These are phyloP conservation scores for Trichoderma cornu-damae DNA, from an alignment of 2,329 filamentous ascomycete species.

Conservation along the genomic window DNA sequence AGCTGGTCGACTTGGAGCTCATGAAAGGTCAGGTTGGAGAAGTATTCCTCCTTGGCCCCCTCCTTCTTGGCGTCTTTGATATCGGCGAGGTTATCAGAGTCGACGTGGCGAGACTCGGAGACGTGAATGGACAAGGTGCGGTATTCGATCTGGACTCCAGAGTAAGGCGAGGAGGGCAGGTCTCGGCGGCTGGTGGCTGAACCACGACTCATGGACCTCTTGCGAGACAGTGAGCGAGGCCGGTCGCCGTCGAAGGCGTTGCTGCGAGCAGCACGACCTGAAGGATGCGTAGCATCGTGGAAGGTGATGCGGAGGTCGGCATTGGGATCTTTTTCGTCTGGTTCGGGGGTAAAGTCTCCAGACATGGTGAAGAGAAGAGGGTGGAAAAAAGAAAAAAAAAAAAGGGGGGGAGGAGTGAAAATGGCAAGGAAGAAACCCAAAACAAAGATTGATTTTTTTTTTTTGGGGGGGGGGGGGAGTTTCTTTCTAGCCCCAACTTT, in stretches of 20 bases:
- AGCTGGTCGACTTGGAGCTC: slow-evolving; percentile 32
- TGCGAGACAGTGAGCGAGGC: slow-evolving; percentile 24
- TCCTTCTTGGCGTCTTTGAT: slow-evolving; percentile 31
- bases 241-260: slow-evolving; percentile 15
- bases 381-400: too few relatives aligned
- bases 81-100: slow-evolving; percentile 23
- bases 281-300: slow-evolving; percentile 23
- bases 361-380: slow-evolving; percentile 20
- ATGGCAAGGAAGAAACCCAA: not conserved
- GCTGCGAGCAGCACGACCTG: slow-evolving; percentile 19
- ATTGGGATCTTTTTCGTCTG: slow-evolving; percentile 24
- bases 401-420: not conserved
- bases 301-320: slow-evolving; percentile 27
- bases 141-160: slow-evolving; percentile 37
- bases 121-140: slow-evolving; percentile 39
- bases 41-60: slow-evolving; percentile 38
- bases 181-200: slow-evolving; percentile 23
- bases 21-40: slow-evolving; percentile 38
- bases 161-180: slow-evolving; percentile 31
- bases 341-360: slow-evolving; percentile 21
- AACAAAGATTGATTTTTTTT: slow-evolving; percentile 5
- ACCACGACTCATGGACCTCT: slow-evolving; percentile 24
- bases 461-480: too few relatives aligned
- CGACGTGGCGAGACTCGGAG: slow-evolving; percentile 33
- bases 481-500: not conserved